Evolutionary conservation across 2,329 filamentous ascomycete genomes (phyloP).

Genomic region (Diplodia seriata): DNA sequence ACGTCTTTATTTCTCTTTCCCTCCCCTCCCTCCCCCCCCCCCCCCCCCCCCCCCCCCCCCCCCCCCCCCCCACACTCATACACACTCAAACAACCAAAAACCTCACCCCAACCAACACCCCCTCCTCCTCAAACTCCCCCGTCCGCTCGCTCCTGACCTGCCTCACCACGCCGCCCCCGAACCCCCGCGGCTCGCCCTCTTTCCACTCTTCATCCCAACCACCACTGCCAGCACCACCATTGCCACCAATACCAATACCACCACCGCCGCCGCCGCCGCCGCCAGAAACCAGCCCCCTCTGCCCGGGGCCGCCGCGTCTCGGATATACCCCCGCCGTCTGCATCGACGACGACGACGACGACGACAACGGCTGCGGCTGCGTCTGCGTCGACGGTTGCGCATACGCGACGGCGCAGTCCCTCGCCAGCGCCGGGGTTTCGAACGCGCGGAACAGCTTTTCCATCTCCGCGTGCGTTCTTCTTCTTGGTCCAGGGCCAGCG

Average conservation of each 20-base stretch:
- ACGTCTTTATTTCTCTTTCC: neutral
- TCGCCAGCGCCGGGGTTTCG: conserved; percentile 42
- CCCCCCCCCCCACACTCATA: no score
- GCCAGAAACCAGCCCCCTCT: no score
- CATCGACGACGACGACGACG: no score
- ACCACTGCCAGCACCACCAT: no score
- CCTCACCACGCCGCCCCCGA: conserved; percentile 42
- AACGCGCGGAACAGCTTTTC: conserved; percentile 24
- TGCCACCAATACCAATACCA: neutral
- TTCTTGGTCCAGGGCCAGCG: no score
- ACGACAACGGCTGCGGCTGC: no score
- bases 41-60: no score
- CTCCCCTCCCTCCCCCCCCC: no score
- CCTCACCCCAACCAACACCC: conserved; percentile 51
- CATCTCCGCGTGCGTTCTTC: neutral
- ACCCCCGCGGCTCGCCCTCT: conserved; percentile 32
- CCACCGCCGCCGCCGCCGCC: no score
- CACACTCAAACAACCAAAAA: conserved; percentile 44
- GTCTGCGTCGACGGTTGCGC: conserved; percentile 36
- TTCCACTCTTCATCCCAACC: conserved; percentile 26
- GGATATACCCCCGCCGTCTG: no score
- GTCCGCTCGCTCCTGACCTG: conserved; percentile 49
- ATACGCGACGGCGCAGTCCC: conserved; percentile 46
- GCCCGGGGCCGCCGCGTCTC: no score
- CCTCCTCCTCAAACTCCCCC: conserved; percentile 51